Evolutionary conservation across 2,329 filamentous ascomycete genomes (phyloP), one percentile per base, ranked within the genome.

Genomic region (Fusarium begoniae): DNA sequence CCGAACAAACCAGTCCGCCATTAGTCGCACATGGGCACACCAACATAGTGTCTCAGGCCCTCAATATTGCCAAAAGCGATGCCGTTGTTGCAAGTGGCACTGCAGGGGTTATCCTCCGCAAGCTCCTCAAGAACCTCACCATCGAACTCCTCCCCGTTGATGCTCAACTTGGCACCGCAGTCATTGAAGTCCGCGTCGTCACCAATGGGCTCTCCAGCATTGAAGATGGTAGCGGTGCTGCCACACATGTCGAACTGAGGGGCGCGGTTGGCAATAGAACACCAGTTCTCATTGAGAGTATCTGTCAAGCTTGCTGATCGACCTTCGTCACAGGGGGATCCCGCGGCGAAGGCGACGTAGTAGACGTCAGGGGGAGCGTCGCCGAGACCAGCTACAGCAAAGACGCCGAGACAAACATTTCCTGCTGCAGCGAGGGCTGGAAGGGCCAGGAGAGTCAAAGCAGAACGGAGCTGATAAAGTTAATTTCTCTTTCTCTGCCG

Each of bases 401-500:
- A 53, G n/a, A 53, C 50, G 0, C 50, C 50, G 32, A 53, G 50
- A 4, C 30, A 53, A 13, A 53, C 50, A 15, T 53, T 53, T 0
- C 50, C 50, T 1, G 50, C 50, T 53, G 50, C n/a, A 8, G 50
- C n/a, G 1, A 53, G n/a, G 0, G 32, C 50, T 37, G 50, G 50
- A 37, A 37, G 32, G 6, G 18, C 6, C 3, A 53, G n/a, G 5
- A 53, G 13, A 0, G 8, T 6, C 12, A 53, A 12, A 2, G 32
- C 3, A 2, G 50, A 26, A 5, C 18, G n/a, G 3, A 53, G n/a
- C 50, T 53, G 17, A 2, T 3, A 8, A 14, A 13, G 2, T 53
- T 20, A 26, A 8, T 2, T 2, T 20, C 10, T 45, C 8, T 6
- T 45, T 26, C 1, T 9, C 8, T 26, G 10, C 5, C 5, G 0